These are phyloP conservation scores for Thoreauomyces humboldtii DNA, from an alignment of 192 early-diverging fungal species.

Conservation along the genomic window DNA sequence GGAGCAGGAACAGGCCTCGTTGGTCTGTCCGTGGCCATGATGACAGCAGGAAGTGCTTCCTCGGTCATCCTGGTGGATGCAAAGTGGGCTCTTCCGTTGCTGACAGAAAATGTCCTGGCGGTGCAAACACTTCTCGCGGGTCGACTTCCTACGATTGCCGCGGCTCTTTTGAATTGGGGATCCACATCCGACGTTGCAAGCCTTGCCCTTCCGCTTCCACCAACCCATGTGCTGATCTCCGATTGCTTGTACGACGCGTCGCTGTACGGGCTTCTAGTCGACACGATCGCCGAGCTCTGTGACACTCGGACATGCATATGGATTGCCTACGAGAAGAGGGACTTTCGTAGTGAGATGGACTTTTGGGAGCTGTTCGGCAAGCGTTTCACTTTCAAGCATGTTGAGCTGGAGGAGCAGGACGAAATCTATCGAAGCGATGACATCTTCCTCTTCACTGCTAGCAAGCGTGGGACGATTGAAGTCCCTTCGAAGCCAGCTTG, in stretches of 20 bases:
- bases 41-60: not conserved
- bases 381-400: conserved; percentile 34
- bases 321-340: conserved; percentile 38
- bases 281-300: conserved; percentile 26
- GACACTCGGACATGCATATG: not conserved
- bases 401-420: conserved; percentile 32
- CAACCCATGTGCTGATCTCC: conserved; percentile 14
- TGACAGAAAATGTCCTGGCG: conserved; percentile 32
- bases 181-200: not conserved
- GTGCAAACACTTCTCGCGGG: not conserved
- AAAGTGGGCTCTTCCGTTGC: conserved; percentile 38
- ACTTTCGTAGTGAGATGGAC: conserved; percentile 42
- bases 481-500: too few species aligned
- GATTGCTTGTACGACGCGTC: conserved; percentile 35
- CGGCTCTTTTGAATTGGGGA: not conserved
- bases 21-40: conserved; percentile 45
- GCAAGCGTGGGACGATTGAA: too few species aligned
- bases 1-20: conserved; percentile 62
- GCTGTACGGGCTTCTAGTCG: conserved; percentile 27
- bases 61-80: conserved; percentile 52
- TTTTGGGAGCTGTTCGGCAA: conserved; percentile 39
- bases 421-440: conserved; percentile 34
- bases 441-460: conserved; percentile 42
- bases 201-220: not conserved
- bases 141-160: not conserved